Base-by-base conservation (phyloP, 2,329 filamentous ascomycete genomes). In the Diaporthe aspalathi region DNA sequence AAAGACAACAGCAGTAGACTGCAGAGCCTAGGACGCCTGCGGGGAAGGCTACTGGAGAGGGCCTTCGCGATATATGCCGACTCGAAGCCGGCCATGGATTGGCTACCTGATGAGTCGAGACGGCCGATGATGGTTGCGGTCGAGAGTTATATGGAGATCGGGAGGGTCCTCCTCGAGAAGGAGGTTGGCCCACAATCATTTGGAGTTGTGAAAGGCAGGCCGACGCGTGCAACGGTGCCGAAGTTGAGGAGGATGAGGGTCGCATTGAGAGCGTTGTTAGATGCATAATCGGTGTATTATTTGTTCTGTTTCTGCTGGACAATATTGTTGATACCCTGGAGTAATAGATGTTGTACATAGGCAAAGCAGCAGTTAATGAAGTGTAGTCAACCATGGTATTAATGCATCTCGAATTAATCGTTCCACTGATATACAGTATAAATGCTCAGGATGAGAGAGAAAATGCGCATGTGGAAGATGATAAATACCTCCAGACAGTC, bases 21-120 rank as follows among this genome's bases (percentile, higher is more conserved):
- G 24, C 40, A 6, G 17, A 57, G 43, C n/a, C 56, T 73, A 5
- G 86, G 88, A 50, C 77, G 66, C 0, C 75, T 93, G 17, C 84
- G 90, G 1, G 80, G 82, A 16, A 82, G 83, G 24, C 78, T 94
- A 0, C 82, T 94, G 22, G 83, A 87, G 29, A 84, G 86, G 38
- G 91, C 91, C 0, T 92, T 93, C 74, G 78, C 77, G 22, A 83
- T 90, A 35, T 93, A 94, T 76, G 77, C 82, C 6, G 81, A 83
- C 12, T 88, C 89, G 3, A 83, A 86, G 66, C 79, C 76, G 2
- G 85, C 87, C 0, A 92, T 94, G 74, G 86, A 90, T 62, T 80
- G 86, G 73, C 81, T 94, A 0, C 92, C 92, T 0, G 60, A 72
- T 0, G 86, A 90, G 75, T 89, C 88, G 0, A 84, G 89, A 74